These are phyloP conservation scores for Xylariales sp. DNA, from an alignment of 2,329 filamentous ascomycete species.

Conservation along the genomic window DNA sequence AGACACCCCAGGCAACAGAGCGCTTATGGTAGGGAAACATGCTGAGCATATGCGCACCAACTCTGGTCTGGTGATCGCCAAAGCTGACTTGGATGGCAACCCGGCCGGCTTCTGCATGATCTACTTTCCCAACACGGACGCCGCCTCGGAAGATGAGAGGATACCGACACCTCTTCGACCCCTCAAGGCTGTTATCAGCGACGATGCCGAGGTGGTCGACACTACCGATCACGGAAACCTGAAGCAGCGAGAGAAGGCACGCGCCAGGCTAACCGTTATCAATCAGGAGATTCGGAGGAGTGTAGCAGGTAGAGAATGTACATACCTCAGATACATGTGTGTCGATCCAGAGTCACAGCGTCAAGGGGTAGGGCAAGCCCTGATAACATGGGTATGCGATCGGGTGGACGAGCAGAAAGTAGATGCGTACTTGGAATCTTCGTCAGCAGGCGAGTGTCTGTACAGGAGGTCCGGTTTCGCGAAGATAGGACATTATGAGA, in stretches of 20 bases:
- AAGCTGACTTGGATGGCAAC: neutral
- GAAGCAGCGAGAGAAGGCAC: neutral
- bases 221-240: neutral
- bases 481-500: neutral
- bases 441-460: neutral
- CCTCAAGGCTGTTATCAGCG: neutral
- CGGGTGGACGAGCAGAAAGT: neutral
- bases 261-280: neutral
- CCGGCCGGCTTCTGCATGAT: constrained; percentile 4
- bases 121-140: constrained; percentile 1
- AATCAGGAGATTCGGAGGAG: neutral
- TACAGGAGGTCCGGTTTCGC: constrained; percentile 2
- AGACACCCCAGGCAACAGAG: neutral
- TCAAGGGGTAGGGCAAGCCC: neutral
- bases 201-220: neutral
- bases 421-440: constrained; percentile 5
- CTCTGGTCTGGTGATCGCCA: neutral
- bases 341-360: constrained; percentile 1
- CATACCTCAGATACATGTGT: constrained; percentile 5
- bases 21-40: constrained; percentile 1
- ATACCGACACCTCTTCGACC: neutral
- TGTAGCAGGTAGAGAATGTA: neutral
- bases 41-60: constrained; percentile 2
- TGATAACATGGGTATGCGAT: constrained; percentile 1
- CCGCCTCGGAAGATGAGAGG: neutral